Evolutionary conservation across 2,329 filamentous ascomycete species (phyloP), one percentile per base, ranked within the genome.

Genomic region (Beauveria medogensis): DNA sequence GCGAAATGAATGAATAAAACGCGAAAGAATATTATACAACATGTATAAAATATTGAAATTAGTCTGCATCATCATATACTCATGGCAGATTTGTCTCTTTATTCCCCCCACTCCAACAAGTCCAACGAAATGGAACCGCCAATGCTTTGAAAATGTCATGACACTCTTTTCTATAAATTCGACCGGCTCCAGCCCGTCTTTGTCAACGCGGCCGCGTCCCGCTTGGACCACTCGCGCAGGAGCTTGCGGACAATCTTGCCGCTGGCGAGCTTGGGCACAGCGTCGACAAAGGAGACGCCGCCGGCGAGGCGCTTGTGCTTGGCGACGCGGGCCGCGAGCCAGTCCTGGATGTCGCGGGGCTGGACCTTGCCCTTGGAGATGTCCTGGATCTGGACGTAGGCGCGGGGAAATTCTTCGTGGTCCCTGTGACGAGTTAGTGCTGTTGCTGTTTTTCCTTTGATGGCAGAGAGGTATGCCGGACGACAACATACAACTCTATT

Each of bases 201-300:
- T 59, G 64, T 50, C 26, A 75, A 63, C 52, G 67, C 68, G 9
- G 61, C 65, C 0, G 77, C 78, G 69, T 85, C 82, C 62, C 73
- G 72, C 71, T 81, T 83, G 7, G 82, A 78, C 81, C 81, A 84
- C 48, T 83, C 80, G 65, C 79, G 77, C 72, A 85, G 73, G 6
- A 79, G 68, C 65, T 83, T 83, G 54, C 82, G 73, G 68, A 81
- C 75, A 55, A 85, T 84, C 74, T 85, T 86, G 9, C 82, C 82
- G 62, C 78, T 81, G 14, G 79, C 77, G 51, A 83, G 70, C 68
- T 83, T 84, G 0, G 82, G 82, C 58, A 85, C 78, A 64, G 80
- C 79, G 54, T 83, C 78, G 7, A 85, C 75, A 63, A 84, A 83
- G 28, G 76, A 72, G 30, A 83, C 75, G 4, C 81, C 80, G 3